phyloP scores from a whole-genome alignment of 1,284 basidiomycete species.

The Cryptococcus sp. region DNA sequence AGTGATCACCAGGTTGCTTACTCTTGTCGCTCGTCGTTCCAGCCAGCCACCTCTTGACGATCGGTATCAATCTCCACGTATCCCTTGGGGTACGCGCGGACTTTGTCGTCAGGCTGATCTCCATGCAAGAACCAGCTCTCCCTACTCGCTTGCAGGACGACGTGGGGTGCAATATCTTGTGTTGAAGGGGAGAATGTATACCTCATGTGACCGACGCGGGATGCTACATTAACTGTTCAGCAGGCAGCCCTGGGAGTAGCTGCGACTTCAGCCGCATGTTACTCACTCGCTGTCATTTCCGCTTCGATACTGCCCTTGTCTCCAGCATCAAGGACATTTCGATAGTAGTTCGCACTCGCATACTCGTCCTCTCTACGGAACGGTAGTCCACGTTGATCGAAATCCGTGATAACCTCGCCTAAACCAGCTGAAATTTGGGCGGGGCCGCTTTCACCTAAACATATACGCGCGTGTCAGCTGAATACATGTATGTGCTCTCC shows the following conservation, averaged over 20 bases:
- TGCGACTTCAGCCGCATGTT: neutral
- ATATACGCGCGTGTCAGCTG: neutral
- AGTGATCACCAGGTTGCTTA: slow-evolving; percentile 60
- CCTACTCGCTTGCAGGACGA: slow-evolving; percentile 71
- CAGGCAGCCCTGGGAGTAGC: no score
- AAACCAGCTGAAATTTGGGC: slow-evolving; percentile 66
- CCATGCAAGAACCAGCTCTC: slow-evolving; percentile 62
- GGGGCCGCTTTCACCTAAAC: slow-evolving; percentile 63
- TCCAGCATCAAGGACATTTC: slow-evolving; percentile 61
- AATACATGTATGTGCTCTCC: slow-evolving; percentile 2
- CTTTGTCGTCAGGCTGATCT: slow-evolving; percentile 47
- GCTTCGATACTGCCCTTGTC: slow-evolving; percentile 60
- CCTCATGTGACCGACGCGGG: slow-evolving; percentile 72
- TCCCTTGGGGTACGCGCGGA: slow-evolving; percentile 59
- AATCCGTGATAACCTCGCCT: slow-evolving; percentile 58
- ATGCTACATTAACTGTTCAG: slow-evolving; percentile 57
- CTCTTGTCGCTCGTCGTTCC: slow-evolving; percentile 73
- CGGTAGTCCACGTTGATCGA: slow-evolving; percentile 64
- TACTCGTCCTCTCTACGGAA: slow-evolving; percentile 65
- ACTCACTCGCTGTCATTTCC: slow-evolving; percentile 71
- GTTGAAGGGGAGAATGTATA: slow-evolving; percentile 63
- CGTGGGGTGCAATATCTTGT: slow-evolving; percentile 56
- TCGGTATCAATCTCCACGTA: slow-evolving; percentile 58
- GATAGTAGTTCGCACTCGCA: slow-evolving; percentile 68
- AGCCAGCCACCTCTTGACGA: slow-evolving; percentile 65